Conservation (phyloP, 106 monocot species). For the Gastrodia elata region DNA sequence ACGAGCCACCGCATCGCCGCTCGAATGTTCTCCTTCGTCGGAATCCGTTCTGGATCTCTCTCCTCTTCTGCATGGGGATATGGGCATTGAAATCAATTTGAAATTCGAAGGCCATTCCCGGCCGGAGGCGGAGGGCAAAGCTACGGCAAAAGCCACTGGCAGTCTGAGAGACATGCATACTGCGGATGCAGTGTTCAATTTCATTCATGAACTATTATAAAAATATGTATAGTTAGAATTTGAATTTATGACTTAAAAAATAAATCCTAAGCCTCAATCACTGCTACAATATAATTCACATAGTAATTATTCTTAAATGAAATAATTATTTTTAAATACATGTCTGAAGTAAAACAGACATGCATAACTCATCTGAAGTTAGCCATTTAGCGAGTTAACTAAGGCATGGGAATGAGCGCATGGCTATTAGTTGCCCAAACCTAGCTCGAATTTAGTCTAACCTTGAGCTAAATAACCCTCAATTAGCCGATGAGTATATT, state of each 20-base stretch:
- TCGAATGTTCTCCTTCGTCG: constrained; percentile 57
- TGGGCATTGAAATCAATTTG: not conserved
- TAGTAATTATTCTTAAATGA: no score
- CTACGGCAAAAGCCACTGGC: not conserved
- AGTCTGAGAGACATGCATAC: not conserved
- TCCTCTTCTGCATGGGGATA: constrained; percentile 29
- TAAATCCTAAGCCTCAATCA: no score
- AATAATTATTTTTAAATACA: no score
- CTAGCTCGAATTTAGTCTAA: no score
- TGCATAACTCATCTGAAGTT: no score
- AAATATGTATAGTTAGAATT: not conserved
- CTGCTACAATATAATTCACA: no score
- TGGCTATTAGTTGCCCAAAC: no score
- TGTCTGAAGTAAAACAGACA: no score
- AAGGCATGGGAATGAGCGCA: no score
- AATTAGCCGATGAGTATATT: no score
- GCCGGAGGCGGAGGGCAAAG: not conserved
- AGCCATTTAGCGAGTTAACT: no score
- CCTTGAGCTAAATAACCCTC: no score
- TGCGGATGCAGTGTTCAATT: not conserved
- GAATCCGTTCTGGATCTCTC: constrained; percentile 25
- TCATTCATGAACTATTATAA: not conserved
- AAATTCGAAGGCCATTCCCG: not conserved
- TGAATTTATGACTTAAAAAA: not conserved
- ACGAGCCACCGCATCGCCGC: constrained; percentile 80